These are phyloP conservation scores for Solanum habrochaites DNA, from an alignment of 257 asterid species.

Conservation along the genomic window DNA sequence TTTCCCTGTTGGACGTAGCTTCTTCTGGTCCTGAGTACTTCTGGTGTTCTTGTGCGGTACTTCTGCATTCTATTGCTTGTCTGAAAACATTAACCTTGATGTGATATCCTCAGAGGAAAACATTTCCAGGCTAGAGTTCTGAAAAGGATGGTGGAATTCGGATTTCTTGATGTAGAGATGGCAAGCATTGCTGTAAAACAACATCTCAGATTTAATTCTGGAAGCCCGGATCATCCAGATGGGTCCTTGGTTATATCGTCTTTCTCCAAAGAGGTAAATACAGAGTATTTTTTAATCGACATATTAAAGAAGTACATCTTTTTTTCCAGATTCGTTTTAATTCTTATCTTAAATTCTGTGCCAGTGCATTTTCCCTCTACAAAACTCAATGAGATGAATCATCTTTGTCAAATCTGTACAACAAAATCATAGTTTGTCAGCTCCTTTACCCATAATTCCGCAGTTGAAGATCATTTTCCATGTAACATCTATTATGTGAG, in stretches of 20 bases:
- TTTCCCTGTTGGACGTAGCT: neutral
- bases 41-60: neutral
- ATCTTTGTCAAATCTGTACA: neutral
- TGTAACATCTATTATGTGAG: neutral
- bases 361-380: neutral
- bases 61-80: neutral
- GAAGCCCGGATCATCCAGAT: conserved; percentile 2
- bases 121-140: conserved; percentile 25
- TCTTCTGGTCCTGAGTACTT: neutral
- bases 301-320: neutral
- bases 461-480: neutral
- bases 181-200: conserved; percentile 10
- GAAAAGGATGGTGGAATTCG: conserved; percentile 25
- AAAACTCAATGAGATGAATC: neutral
- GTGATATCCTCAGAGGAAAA: conserved; percentile 13
- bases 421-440: neutral
- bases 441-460: neutral
- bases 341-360: neutral
- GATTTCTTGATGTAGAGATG: conserved; percentile 12
- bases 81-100: neutral
- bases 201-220: conserved; percentile 4
- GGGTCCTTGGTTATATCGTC: neutral
- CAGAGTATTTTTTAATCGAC: neutral
- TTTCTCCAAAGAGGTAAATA: conserved; percentile 7
- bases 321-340: neutral